These are phyloP conservation scores for Phytophthora citrophthora DNA, from an alignment of 352 stramenopile species.

Conservation along the genomic window DNA sequence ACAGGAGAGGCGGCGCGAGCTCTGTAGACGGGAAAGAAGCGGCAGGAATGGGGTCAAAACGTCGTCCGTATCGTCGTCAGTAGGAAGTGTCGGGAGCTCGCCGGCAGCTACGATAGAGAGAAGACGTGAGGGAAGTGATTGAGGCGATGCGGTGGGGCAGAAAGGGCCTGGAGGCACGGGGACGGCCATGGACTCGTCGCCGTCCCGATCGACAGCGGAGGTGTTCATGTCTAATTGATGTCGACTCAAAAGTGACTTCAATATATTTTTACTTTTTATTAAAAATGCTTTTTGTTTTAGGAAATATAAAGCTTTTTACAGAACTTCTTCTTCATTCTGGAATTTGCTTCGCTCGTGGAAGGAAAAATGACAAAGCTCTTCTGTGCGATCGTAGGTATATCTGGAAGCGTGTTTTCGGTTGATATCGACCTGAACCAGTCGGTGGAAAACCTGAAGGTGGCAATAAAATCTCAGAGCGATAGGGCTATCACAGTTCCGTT, in stretches of 20 bases:
- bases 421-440: not conserved
- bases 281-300: too few relatives aligned
- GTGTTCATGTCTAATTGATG: too few relatives aligned
- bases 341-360: too few relatives aligned
- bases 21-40: constrained; percentile 55
- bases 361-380: not conserved
- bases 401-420: not conserved
- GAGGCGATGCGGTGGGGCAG: not conserved
- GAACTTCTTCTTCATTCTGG: too few relatives aligned
- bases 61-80: constrained; percentile 7
- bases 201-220: not conserved
- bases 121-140: constrained; percentile 9
- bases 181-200: constrained; percentile 23
- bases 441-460: not conserved
- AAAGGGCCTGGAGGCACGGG: not conserved
- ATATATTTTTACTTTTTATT: too few relatives aligned
- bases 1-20: constrained; percentile 19
- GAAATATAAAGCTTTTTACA: too few relatives aligned
- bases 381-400: not conserved
- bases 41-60: constrained; percentile 54
- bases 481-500: not conserved
- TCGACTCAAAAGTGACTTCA: too few relatives aligned
- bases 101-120: constrained; percentile 33
- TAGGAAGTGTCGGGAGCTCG: constrained; percentile 28
- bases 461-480: not conserved